Conservation (phyloP, 345 rosid genomes). For the Populus pruinosa region DNA sequence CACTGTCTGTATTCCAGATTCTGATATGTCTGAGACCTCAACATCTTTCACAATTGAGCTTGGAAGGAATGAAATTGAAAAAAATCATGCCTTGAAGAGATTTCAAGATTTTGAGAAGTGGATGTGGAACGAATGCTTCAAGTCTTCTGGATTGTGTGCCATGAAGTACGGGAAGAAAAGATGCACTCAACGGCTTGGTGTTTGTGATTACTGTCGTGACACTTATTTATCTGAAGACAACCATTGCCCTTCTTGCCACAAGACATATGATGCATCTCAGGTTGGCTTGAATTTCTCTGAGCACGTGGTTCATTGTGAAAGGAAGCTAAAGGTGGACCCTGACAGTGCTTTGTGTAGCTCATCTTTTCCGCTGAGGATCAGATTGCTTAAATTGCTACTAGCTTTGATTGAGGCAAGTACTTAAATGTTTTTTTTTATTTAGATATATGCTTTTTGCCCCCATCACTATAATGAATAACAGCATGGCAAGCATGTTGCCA, state of each 20-base stretch:
- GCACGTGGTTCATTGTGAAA: slow-evolving; percentile 39
- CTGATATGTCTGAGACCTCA: slow-evolving; percentile 51
- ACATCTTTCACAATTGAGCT: slow-evolving; percentile 57
- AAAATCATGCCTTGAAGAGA: slow-evolving; percentile 47
- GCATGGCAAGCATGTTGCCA: not conserved
- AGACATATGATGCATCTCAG: slow-evolving; percentile 24
- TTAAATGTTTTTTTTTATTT: not conserved
- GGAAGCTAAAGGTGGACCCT: slow-evolving; percentile 19
- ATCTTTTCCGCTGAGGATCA: slow-evolving; percentile 47
- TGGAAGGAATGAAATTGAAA: slow-evolving; percentile 47
- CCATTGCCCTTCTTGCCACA: slow-evolving; percentile 53
- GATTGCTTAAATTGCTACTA: slow-evolving; percentile 60
- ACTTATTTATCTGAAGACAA: slow-evolving; percentile 39
- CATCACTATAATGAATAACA: not conserved
- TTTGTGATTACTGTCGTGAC: slow-evolving; percentile 57
- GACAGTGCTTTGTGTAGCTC: slow-evolving; percentile 24
- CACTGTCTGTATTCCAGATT: slow-evolving; percentile 33
- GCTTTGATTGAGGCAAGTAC: slow-evolving; percentile 65
- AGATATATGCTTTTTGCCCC: not conserved
- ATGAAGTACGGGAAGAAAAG: slow-evolving; percentile 55
- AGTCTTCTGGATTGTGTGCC: slow-evolving; percentile 40
- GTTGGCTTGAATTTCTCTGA: slow-evolving; percentile 41
- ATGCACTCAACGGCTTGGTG: slow-evolving; percentile 40
- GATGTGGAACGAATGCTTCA: slow-evolving; percentile 64
- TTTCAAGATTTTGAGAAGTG: slow-evolving; percentile 74